Evolutionary conservation across 1,284 basidiomycete species (phyloP), one percentile per base, ranked within the genome.

Genomic region (Dichomitus squalens): DNA sequence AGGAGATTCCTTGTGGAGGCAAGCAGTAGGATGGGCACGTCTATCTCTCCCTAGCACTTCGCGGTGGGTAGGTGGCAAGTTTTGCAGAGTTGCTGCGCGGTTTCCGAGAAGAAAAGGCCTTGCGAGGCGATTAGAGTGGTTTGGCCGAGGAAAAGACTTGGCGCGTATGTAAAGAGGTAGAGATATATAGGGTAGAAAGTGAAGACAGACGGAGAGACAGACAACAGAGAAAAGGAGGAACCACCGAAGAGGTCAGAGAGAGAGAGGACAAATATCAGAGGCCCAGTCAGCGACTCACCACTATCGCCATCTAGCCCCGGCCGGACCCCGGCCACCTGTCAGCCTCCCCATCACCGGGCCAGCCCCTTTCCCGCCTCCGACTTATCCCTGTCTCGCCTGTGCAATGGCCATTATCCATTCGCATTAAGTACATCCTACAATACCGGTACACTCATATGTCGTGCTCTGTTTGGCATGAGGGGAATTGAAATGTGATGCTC

Each of bases 121-220:
- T 52, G 61, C 29, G 11, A 36, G 68, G 64, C 64, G 68, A 70
- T 71, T 70, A 69, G 68, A 63, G 57, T 65, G 61, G 63, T 51
- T 31, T 59, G 66, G 65, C 61, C 60, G 60, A 61, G 44, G 55
- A 64, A 67, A 64, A 58, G 64, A 64, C 60, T 66, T 66, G 65
- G 63, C 63, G 64, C 62, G 64, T 68, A 67, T 71, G 63, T 66
- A 70, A 70, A 70, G 69, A 65, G 67, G 68, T 68, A 71, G 68
- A 67, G 69, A 70, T 68, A 66, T 72, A 73, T 73, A 73, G 70
- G 70, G 68, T 67, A 68, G 68, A 72, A 68, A 65, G 53, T 67
- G 68, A 70, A 69, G 63, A 72, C 64, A 70, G 66, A 69, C 65
- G 72, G 63, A 70, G 64, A 66, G 57, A 67, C 51, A 66, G 63